Conservation (phyloP, 768 basidiomycete genomes). For the Gymnopilus junonius region DNA sequence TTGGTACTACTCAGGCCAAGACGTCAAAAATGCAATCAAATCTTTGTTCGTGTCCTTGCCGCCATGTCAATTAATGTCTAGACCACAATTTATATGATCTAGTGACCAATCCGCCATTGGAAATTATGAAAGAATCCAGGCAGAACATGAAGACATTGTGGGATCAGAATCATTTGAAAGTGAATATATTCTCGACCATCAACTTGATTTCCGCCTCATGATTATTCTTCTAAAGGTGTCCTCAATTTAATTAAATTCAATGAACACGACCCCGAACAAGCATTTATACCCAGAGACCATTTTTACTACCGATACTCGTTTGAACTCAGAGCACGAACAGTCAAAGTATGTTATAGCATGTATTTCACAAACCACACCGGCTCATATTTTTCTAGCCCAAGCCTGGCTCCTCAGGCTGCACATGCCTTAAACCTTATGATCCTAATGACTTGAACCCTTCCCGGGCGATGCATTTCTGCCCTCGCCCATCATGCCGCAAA, state of each 20-base stretch:
- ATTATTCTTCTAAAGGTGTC: slow-evolving; percentile 31
- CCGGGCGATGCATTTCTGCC: slow-evolving; percentile 59
- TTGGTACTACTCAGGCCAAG: slow-evolving; percentile 60
- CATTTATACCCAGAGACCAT: slow-evolving; percentile 37
- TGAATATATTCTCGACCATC: slow-evolving; percentile 23
- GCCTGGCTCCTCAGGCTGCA: slow-evolving; percentile 41
- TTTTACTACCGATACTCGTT: slow-evolving; percentile 57
- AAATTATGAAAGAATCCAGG: slow-evolving; percentile 51
- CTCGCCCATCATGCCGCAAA: slow-evolving; percentile 49
- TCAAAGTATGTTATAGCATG: slow-evolving; percentile 36
- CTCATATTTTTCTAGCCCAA: slow-evolving; percentile 40
- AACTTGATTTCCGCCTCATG: background rate
- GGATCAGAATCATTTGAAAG: slow-evolving; percentile 50
- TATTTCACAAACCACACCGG: background rate
- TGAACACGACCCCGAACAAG: slow-evolving; percentile 43
- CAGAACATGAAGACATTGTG: slow-evolving; percentile 53
- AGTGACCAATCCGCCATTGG: slow-evolving; percentile 36
- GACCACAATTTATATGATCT: background rate
- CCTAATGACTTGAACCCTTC: slow-evolving; percentile 36
- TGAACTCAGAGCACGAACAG: slow-evolving; percentile 32
- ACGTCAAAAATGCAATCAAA: slow-evolving; percentile 46
- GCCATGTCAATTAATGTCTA: background rate
- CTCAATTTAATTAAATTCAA: slow-evolving; percentile 38
- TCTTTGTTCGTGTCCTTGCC: slow-evolving; percentile 48
- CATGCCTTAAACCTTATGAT: slow-evolving; percentile 51